Conservation (phyloP, 805 yeast genomes). For the Millerozyma acaciae region DNA sequence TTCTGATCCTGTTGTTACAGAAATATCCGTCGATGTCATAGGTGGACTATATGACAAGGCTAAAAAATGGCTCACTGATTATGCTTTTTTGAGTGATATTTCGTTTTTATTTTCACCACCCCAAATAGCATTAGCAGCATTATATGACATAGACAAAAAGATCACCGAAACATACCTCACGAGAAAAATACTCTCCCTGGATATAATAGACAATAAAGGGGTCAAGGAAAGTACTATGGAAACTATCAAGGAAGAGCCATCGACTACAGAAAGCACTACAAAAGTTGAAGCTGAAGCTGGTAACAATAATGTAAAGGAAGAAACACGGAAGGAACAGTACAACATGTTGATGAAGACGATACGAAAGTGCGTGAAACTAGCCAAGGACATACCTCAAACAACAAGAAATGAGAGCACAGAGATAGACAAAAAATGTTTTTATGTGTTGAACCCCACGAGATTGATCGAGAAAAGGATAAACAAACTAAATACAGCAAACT, state of each 20-base stretch:
- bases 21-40: slow-evolving; percentile 47
- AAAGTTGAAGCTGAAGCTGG: slow-evolving; percentile 13
- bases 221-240: slow-evolving; percentile 13
- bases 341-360: slow-evolving; percentile 45
- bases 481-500: slow-evolving; percentile 13
- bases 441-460: slow-evolving; percentile 55
- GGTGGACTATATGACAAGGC: slow-evolving; percentile 73
- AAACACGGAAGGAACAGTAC: slow-evolving; percentile 28
- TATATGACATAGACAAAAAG: slow-evolving; percentile 62
- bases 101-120: slow-evolving; percentile 85
- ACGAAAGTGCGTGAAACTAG: slow-evolving; percentile 44
- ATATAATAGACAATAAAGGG: slow-evolving; percentile 11
- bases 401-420: slow-evolving; percentile 57
- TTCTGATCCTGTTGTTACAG: slow-evolving; percentile 43
- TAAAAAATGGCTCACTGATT: slow-evolving; percentile 57
- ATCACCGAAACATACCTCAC: slow-evolving; percentile 64
- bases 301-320: slow-evolving; percentile 6
- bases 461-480: slow-evolving; percentile 43
- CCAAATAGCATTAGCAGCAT: slow-evolving; percentile 87
- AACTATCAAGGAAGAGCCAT: slow-evolving; percentile 10
- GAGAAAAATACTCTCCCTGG: slow-evolving; percentile 47
- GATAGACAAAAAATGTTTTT: slow-evolving; percentile 63
- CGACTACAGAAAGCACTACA: not conserved
- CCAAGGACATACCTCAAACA: slow-evolving; percentile 43
- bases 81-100: slow-evolving; percentile 69